Evolutionary conservation across 2,329 filamentous ascomycete species (phyloP).

Genomic region (Septoria petroselini): DNA sequence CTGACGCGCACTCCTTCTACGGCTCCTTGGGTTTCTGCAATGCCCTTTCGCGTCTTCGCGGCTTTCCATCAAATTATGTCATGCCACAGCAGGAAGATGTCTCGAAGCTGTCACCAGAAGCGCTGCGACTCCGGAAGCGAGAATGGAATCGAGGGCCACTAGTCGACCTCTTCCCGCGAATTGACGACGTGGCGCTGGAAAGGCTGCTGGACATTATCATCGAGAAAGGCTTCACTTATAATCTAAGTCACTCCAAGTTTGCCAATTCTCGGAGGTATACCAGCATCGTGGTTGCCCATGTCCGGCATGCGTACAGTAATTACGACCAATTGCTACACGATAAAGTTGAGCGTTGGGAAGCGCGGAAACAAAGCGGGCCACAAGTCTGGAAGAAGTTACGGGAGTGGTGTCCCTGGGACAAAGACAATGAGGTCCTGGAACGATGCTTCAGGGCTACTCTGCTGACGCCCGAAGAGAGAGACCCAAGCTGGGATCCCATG

Average conservation of each 20-base stretch:
- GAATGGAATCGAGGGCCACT: constrained; percentile 35
- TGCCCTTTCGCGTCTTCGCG: not conserved
- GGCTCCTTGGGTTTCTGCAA: not conserved
- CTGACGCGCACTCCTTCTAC: not conserved
- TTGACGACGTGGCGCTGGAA: constrained; percentile 28
- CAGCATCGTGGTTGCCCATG: constrained; percentile 56
- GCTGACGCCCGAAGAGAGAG: constrained; percentile 31
- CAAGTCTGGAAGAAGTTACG: constrained; percentile 33
- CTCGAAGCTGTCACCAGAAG: constrained; percentile 5
- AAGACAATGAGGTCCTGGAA: constrained; percentile 33
- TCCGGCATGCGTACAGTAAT: constrained; percentile 59
- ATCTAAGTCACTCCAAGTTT: constrained; percentile 31
- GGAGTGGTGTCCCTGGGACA: constrained; percentile 37
- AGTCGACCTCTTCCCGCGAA: constrained; percentile 33
- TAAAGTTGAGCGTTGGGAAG: constrained; percentile 33
- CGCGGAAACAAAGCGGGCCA: constrained; percentile 26
- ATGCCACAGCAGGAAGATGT: constrained; percentile 5
- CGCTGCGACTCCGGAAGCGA: constrained; percentile 17
- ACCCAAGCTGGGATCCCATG: constrained; percentile 33
- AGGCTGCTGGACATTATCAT: constrained; percentile 33
- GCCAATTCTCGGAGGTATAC: constrained; percentile 32
- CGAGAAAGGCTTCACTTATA: constrained; percentile 32
- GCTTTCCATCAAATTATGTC: not conserved
- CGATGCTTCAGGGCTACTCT: constrained; percentile 32
- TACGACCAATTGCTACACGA: constrained; percentile 55